Base-by-base conservation (phyloP, 2,329 filamentous ascomycete species). In the Fusarium heterosporum region DNA sequence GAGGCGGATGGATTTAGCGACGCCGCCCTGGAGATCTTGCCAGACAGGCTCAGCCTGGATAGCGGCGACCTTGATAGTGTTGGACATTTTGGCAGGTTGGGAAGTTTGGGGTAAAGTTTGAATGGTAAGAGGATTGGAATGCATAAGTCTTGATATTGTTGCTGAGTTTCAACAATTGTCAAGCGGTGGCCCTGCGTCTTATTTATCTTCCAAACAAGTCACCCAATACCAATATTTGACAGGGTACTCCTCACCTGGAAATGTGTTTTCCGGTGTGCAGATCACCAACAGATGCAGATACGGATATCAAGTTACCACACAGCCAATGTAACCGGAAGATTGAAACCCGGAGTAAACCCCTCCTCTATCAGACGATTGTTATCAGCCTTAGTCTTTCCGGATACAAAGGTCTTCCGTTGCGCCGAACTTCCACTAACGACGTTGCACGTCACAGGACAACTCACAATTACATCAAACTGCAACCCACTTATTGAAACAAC, bases 1-100 rank as follows among this genome's bases (percentile, higher is more conserved):
- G 4, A 78, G 63, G 3, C 57, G 17, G 22, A 78, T 77, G 32
- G 75, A 74, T 57, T 79, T 76, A 68, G 79, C 70, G 57, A 83
- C 75, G 64, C 78, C 68, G 2, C 72, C 72, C 32, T 74, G 59
- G 12, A 74, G 69, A 41, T 74, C 69, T 14, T 71, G 64, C 72
- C 70, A 74, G 25, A 58, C 69, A 11, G 72, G 72, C 29, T 74
- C 72, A 26, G 72, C 69, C 38, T 73, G 71, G 19, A 73, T 66
- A 17, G 69, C 71, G 6, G 70, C 70, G 25, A 73, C 50, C 52
- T 74, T 73, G 51, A 72, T 11, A n/a, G 58, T 53, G 11, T 55
- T 49, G 16, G 55, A 56, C 49, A 58, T 40, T 26, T 61, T 56
- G 17, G 19, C 14, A 34, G 25, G 40, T 30, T 29, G 9, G 19